Base-by-base conservation (phyloP, 768 basidiomycete genomes). In the Mycena indigotica region DNA sequence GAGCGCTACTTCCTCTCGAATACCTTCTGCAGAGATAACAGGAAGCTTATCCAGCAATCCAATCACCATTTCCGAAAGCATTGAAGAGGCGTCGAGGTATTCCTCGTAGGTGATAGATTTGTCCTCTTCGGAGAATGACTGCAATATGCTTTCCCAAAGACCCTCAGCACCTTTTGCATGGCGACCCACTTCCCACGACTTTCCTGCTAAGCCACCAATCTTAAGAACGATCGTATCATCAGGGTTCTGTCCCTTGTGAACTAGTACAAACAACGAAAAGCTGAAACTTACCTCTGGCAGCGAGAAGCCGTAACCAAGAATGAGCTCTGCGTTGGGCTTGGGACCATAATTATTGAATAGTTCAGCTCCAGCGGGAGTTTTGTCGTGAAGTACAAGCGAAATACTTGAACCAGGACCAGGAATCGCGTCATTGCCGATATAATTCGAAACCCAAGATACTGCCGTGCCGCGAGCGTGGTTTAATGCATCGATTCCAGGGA, bases 331-430 rank as follows among this genome's bases (percentile, higher is more conserved):
- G 70, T 96, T 95, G 0, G 93, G 85, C 69, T 97, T 97, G 0
- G 87, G 83, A 0, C 95, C 95, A 70, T 97, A 97, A 69, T 96
- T 96, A 74, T 95, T 96, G 75, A 88, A 85, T 19, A 95, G 74
- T 69, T 94, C 89, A 24, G 77, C 66, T 16, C 78, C 81, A 1
- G 71, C 59, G 1, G 61, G 59, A 3, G 77, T 73, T 0, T 75
- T 49, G 1, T 65, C 70, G 64, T 88, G 87, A 5, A 81, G 72
- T 2, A 90, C 75, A 51, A 96, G 79, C 1, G 88, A 84, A 54
- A 95, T 81, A 16, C 70, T 71, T 48, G 80, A 69, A 24, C 67
- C 66, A 35, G 35, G 66, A 28, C 17, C 58, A 53, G 29, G 63
- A 17, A n/a, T 52, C 32, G 46, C 67, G 52, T 45, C 55, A 39